Evolutionary conservation across 495 filamentous ascomycete species (phyloP).

Genomic region (Talaromyces wortmannii): DNA sequence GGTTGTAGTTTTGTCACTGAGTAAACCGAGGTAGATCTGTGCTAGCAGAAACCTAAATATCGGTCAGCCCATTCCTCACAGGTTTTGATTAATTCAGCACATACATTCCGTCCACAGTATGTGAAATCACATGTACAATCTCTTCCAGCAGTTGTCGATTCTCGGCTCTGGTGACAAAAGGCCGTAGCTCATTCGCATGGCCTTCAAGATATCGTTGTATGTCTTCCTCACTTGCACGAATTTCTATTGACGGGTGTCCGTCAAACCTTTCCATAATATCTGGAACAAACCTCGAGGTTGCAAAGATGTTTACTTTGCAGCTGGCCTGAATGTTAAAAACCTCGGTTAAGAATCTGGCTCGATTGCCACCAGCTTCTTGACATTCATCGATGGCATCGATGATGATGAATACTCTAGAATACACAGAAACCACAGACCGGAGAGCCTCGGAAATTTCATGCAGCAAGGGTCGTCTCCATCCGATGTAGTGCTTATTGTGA

Average conservation of each 20-base stretch:
- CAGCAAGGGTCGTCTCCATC: slow-evolving; percentile 15
- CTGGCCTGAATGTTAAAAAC: slow-evolving; percentile 3
- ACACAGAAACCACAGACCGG: slow-evolving; percentile 9
- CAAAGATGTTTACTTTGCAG: background rate
- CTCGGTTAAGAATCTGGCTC: slow-evolving; percentile 7
- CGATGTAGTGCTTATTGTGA: slow-evolving; percentile 2
- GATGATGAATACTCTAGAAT: slow-evolving; percentile 13
- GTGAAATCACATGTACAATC: slow-evolving; percentile 13
- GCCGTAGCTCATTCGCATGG: no score
- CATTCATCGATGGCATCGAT: slow-evolving; percentile 20
- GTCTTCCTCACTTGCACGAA: slow-evolving; percentile 12
- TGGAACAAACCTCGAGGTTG: slow-evolving; percentile 12
- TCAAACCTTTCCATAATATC: slow-evolving; percentile 1
- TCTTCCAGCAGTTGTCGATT: background rate
- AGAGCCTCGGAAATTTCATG: slow-evolving; percentile 20
- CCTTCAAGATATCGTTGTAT: slow-evolving; percentile 12
- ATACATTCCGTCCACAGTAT: slow-evolving; percentile 25
- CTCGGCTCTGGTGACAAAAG: no score
- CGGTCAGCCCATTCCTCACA: background rate
- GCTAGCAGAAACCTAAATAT: slow-evolving; percentile 8
- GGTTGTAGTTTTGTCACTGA: background rate
- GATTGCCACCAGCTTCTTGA: slow-evolving; percentile 3
- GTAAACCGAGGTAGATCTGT: slow-evolving; percentile 2
- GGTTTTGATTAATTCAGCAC: background rate
- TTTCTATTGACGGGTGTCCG: slow-evolving; percentile 3